Evolutionary conservation across 2,329 filamentous ascomycete species (phyloP).

Genomic region (Colletotrichum incanum): DNA sequence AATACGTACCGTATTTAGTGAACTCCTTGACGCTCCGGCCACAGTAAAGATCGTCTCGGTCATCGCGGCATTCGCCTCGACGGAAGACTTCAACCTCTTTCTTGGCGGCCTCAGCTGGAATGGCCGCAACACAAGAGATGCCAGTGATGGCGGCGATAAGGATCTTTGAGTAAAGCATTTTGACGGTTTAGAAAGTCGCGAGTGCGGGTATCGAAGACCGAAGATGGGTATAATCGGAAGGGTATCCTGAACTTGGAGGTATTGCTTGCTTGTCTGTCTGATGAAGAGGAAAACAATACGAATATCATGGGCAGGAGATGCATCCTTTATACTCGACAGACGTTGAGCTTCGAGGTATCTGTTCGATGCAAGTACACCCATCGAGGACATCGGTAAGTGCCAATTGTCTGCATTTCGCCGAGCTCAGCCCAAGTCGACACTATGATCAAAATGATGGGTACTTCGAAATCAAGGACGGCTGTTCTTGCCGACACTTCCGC

Average conservation of each 20-base stretch:
- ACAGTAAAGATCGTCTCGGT: conserved; percentile 35
- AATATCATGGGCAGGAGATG: neutral
- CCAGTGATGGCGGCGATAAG: conserved; percentile 32
- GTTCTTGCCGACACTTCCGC: conserved; percentile 22
- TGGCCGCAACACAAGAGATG: conserved; percentile 31
- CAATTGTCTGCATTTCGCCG: neutral
- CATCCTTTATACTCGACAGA: conserved; percentile 28
- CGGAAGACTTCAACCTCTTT: conserved; percentile 22
- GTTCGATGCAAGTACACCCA: neutral
- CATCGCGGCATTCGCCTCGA: conserved; percentile 30
- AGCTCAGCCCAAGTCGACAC: neutral
- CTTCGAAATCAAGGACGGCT: neutral
- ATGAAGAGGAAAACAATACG: neutral
- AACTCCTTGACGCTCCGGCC: conserved; percentile 34
- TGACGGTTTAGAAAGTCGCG: conserved; percentile 5
- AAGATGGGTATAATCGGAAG: conserved; percentile 25
- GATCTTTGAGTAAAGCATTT: conserved; percentile 34
- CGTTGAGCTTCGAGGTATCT: neutral
- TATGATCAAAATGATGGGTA: neutral
- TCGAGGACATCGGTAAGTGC: neutral
- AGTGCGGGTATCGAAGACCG: conserved; percentile 5
- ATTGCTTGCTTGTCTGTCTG: conserved; percentile 26
- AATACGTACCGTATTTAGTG: conserved; percentile 23
- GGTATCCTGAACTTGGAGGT: conserved; percentile 23
- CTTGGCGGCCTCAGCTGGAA: conserved; percentile 29